Percentiles rank a stretch among this genome's conserved stretches.
These are phyloP conservation scores for Colletotrichum gigasporum DNA, from an alignment of 2,329 filamentous ascomycete genomes.

Conservation along the genomic window DNA sequence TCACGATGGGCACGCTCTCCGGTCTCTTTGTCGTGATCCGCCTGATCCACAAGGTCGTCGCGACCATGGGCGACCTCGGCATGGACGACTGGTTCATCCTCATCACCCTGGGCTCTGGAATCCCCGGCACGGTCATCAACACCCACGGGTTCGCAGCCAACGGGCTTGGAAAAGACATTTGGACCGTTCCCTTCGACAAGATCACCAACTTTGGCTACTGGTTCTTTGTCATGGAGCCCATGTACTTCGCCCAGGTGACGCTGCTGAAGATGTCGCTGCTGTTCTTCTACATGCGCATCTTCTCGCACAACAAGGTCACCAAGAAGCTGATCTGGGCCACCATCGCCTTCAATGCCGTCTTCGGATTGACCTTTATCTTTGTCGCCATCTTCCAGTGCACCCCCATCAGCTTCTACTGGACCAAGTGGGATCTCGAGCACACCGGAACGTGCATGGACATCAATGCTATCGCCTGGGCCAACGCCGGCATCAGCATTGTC, in stretches of 20 bases:
- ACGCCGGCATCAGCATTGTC: constrained; percentile 61
- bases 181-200: constrained; percentile 52
- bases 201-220: constrained; percentile 54
- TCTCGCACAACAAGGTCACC: constrained; percentile 48
- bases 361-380: constrained; percentile 52
- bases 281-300: constrained; percentile 65
- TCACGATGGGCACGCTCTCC: constrained; percentile 45
- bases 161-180: constrained; percentile 61
- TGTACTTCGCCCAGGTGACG: constrained; percentile 58
- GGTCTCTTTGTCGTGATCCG: constrained; percentile 53
- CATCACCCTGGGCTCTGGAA: constrained; percentile 37
- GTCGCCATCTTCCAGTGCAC: constrained; percentile 59
- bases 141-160: constrained; percentile 43
- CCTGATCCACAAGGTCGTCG: constrained; percentile 47
- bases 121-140: constrained; percentile 43
- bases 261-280: constrained; percentile 62
- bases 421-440: constrained; percentile 57
- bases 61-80: constrained; percentile 44
- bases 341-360: constrained; percentile 48
- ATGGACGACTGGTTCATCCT: constrained; percentile 50
- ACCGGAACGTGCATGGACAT: constrained; percentile 58
- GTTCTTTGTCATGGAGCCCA: constrained; percentile 52
- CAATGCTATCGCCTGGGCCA: constrained; percentile 59
- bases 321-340: constrained; percentile 53
- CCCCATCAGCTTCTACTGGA: constrained; percentile 63